These are phyloP conservation scores for bread wheat (Triticum aestivum) DNA, from an alignment of 176 grass and related monocot species.

Conservation along the genomic window IWGSC_CS_RefSeq_v2.1 NC_057800.1:93698413-93698912, in stretches of 20 bases:
- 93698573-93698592: constrained; percentile 45
- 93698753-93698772: constrained; percentile 60
- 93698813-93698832: constrained; percentile 50
- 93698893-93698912: constrained; percentile 51
- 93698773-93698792: constrained; percentile 81
- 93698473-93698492: constrained; percentile 44
- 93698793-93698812: constrained; percentile 41
- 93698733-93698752: constrained; percentile 41
- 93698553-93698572: constrained; percentile 24
- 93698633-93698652: constrained; percentile 65
- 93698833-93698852: constrained; percentile 92
- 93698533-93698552: constrained; percentile 52
- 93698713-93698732: constrained; percentile 71
- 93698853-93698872: constrained; percentile 64
- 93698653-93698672: constrained; percentile 38
- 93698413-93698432: constrained; percentile 76
- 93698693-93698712: constrained; percentile 88
- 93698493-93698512: neutral
- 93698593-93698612: constrained; percentile 57
- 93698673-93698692: constrained; percentile 50
- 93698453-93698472: constrained; percentile 72
- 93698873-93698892: constrained; percentile 42
- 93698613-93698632: constrained; percentile 68
- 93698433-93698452: constrained; percentile 70
- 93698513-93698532: constrained; percentile 60